Conservation (phyloP, 2,329 filamentous ascomycete genomes). For the Huntiella bhutanensis region DNA sequence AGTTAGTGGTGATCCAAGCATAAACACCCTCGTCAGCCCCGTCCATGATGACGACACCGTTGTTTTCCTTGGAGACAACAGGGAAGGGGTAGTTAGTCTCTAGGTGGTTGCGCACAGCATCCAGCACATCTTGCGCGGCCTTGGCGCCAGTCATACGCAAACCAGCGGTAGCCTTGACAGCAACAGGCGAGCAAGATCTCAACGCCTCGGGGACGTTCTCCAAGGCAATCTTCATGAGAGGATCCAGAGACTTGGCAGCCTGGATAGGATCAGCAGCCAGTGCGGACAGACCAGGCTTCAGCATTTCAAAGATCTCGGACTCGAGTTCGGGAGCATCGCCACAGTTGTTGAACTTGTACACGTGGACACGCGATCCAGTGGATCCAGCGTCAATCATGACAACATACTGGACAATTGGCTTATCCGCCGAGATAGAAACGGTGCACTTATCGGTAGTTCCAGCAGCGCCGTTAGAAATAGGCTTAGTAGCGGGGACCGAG, state of each 20-base stretch:
- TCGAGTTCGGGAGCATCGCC: conserved; percentile 88
- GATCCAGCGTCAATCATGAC: conserved; percentile 98
- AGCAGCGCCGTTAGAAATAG: conserved; percentile 36
- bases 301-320: conserved; percentile 84
- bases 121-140: conserved; percentile 65
- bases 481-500: conserved; percentile 6
- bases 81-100: conserved; percentile 90
- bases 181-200: conserved; percentile 79
- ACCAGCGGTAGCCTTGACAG: conserved; percentile 95
- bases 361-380: conserved; percentile 92
- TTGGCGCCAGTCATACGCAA: conserved; percentile 70
- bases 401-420: conserved; percentile 91
- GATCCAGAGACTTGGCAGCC: conserved; percentile 76
- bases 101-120: conserved; percentile 63
- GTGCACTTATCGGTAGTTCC: conserved; percentile 53
- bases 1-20: conserved; percentile 98
- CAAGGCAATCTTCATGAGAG: conserved; percentile 72
- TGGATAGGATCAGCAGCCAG: conserved; percentile 73
- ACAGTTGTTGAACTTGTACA: conserved; percentile 95
- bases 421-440: conserved; percentile 66
- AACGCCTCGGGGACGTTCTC: conserved; percentile 69
- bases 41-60: conserved; percentile 92
- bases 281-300: conserved; percentile 69
- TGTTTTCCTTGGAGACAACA: conserved; percentile 66
- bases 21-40: conserved; percentile 94